phyloP scores from a whole-genome alignment of 1,284 basidiomycete genomes.

The Rhodotorula sp. region DNA sequence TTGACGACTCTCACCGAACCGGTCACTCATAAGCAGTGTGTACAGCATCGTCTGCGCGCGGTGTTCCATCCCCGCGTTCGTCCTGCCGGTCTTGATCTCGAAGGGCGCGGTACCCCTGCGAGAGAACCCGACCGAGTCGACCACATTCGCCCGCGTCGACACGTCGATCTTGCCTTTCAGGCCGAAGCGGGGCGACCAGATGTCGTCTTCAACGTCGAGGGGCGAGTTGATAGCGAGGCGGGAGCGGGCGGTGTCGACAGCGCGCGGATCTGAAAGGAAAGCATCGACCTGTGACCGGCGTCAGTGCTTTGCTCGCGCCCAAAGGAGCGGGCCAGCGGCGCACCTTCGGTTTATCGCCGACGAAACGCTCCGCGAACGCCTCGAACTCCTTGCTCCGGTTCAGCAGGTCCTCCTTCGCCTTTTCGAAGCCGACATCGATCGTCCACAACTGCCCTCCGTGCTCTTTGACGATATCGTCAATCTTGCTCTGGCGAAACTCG shows the following conservation, averaged over 20 bases:
- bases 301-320: slow-evolving; percentile 21
- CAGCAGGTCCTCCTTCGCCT: slow-evolving; percentile 41
- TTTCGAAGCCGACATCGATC: slow-evolving; percentile 24
- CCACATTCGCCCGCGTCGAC: slow-evolving; percentile 67
- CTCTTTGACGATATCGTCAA: slow-evolving; percentile 57
- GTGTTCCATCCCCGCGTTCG: slow-evolving; percentile 79
- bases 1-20: slow-evolving; percentile 62
- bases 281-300: slow-evolving; percentile 58
- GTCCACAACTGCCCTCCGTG: slow-evolving; percentile 32
- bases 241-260: slow-evolving; percentile 54
- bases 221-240: slow-evolving; percentile 69
- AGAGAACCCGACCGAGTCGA: slow-evolving; percentile 36
- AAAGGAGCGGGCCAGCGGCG: not conserved
- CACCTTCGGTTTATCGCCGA: slow-evolving; percentile 24
- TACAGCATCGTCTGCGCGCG: slow-evolving; percentile 98
- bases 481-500: slow-evolving; percentile 58
- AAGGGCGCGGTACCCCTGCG: slow-evolving; percentile 64
- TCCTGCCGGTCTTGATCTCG: slow-evolving; percentile 92
- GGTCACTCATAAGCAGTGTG: slow-evolving; percentile 83
- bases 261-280: slow-evolving; percentile 63
- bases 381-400: slow-evolving; percentile 41
- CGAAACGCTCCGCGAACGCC: slow-evolving; percentile 30
- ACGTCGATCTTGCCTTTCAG: slow-evolving; percentile 96
- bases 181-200: slow-evolving; percentile 92
- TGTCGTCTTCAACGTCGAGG: slow-evolving; percentile 91